Conservation (phyloP, 2,329 filamentous ascomycete species). For the Myriosclerotinia curreyana region DNA sequence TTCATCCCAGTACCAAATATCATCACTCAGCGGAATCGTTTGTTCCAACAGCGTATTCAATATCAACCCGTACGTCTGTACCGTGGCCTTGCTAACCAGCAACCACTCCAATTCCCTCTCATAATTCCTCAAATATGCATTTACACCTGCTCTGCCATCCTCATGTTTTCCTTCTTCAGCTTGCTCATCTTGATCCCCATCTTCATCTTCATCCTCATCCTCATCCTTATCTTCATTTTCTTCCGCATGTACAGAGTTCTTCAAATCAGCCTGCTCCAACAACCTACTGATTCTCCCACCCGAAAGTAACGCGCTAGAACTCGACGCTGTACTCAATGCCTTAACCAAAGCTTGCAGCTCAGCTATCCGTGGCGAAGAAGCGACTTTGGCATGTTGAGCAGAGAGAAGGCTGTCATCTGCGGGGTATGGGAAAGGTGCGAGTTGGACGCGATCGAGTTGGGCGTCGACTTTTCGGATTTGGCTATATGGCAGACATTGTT, state of each 20-base stretch:
- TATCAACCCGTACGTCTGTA: slow-evolving; percentile 83
- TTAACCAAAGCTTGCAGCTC: slow-evolving; percentile 67
- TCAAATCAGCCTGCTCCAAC: slow-evolving; percentile 60
- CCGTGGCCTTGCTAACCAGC: slow-evolving; percentile 82
- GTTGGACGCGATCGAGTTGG: slow-evolving; percentile 62
- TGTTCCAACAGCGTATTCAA: slow-evolving; percentile 76
- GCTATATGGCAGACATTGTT: slow-evolving; percentile 24
- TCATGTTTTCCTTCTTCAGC: slow-evolving; percentile 36
- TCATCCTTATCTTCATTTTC: slow-evolving; percentile 41
- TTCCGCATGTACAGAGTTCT: slow-evolving; percentile 37
- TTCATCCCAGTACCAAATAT: slow-evolving; percentile 95
- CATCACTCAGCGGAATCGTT: slow-evolving; percentile 77
- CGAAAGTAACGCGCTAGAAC: slow-evolving; percentile 60
- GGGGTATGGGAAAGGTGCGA: slow-evolving; percentile 45
- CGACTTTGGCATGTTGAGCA: slow-evolving; percentile 33
- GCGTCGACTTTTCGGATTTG: slow-evolving; percentile 62
- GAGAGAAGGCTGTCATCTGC: slow-evolving; percentile 40
- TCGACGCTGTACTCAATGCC: slow-evolving; percentile 66
- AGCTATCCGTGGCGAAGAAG: slow-evolving; percentile 52
- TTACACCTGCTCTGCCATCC: background rate
- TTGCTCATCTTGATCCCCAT: slow-evolving; percentile 33
- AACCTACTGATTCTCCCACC: slow-evolving; percentile 58
- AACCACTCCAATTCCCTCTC: slow-evolving; percentile 87
- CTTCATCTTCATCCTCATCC: slow-evolving; percentile 37
- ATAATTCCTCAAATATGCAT: slow-evolving; percentile 48